Percentiles rank a stretch among this genome's conserved stretches.
Conservation (phyloP, 2,329 filamentous ascomycete species). For the Herpomyces periplanetae region DNA sequence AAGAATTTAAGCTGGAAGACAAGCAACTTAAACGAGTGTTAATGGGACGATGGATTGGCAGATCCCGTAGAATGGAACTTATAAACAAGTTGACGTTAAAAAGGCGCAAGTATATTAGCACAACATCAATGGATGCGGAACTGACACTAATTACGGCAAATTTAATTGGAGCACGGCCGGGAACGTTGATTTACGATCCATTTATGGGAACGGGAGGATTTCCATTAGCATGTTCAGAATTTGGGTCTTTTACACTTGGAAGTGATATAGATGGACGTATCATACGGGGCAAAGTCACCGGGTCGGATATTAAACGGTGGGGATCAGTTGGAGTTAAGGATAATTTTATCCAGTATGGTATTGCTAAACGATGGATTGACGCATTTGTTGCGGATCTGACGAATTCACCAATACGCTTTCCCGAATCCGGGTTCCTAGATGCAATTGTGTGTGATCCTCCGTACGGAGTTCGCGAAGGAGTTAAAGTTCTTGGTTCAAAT, state of each 20-base stretch:
- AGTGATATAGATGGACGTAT: constrained; percentile 77
- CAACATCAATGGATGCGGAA: constrained; percentile 88
- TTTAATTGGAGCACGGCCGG: constrained; percentile 38
- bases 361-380: constrained; percentile 24
- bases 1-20: constrained; percentile 25
- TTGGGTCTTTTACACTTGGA: constrained; percentile 43
- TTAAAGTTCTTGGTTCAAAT: constrained; percentile 29
- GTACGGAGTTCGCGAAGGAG: constrained; percentile 66
- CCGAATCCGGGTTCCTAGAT: constrained; percentile 21
- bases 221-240: constrained; percentile 54
- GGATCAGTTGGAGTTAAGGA: constrained; percentile 17
- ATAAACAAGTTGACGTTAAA: constrained; percentile 50
- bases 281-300: constrained; percentile 26
- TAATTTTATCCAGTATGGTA: constrained; percentile 53
- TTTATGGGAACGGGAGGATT: constrained; percentile 90
- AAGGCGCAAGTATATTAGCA: constrained; percentile 68
- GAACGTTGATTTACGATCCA: constrained; percentile 64
- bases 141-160: constrained; percentile 69
- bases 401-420: constrained; percentile 28
- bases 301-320: constrained; percentile 11
- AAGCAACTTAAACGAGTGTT: constrained; percentile 20
- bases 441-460: constrained; percentile 83
- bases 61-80: constrained; percentile 23
- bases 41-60: constrained; percentile 28
- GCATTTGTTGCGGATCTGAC: constrained; percentile 57